phyloP scores from a whole-genome alignment of 768 basidiomycete genomes.

The Phylloporus sp. region DNA sequence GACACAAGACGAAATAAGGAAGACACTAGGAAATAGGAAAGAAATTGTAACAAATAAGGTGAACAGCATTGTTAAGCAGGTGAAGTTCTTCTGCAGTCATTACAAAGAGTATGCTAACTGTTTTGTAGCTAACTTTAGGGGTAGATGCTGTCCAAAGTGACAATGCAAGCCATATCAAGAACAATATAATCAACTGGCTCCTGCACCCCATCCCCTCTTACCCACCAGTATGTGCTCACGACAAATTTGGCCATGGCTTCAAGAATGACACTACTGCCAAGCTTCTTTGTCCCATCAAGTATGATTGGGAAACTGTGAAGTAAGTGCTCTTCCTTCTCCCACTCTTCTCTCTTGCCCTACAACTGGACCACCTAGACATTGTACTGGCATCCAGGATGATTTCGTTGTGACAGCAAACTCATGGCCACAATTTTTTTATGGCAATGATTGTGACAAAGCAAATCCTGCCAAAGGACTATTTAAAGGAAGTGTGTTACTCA shows the following conservation, averaged over 20 bases:
- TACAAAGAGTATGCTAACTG: background rate
- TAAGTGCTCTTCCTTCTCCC: background rate
- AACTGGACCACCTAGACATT: background rate
- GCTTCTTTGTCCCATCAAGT: conserved; percentile 8
- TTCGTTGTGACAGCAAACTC: too few species aligned
- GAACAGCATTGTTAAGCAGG: background rate
- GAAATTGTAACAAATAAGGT: too few species aligned
- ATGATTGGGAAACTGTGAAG: conserved; percentile 5
- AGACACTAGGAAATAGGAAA: too few species aligned
- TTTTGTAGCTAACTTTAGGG: background rate
- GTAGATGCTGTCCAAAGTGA: background rate
- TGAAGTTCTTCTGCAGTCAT: background rate
- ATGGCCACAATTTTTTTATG: too few species aligned
- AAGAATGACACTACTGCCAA: conserved; percentile 1
- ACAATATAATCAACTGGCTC: too few species aligned
- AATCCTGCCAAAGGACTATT: too few species aligned
- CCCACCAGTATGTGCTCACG: background rate
- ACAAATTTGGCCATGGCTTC: conserved; percentile 4
- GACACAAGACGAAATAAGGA: too few species aligned
- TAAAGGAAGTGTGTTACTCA: too few species aligned
- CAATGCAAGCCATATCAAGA: background rate
- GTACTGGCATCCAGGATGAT: conserved; percentile 4
- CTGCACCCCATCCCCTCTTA: too few species aligned
- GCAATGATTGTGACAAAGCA: too few species aligned
- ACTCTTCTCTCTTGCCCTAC: too few species aligned